These are phyloP conservation scores for Mucor saturninus DNA, from an alignment of 371 early-diverging fungal genomes.

Conservation along the genomic window DNA sequence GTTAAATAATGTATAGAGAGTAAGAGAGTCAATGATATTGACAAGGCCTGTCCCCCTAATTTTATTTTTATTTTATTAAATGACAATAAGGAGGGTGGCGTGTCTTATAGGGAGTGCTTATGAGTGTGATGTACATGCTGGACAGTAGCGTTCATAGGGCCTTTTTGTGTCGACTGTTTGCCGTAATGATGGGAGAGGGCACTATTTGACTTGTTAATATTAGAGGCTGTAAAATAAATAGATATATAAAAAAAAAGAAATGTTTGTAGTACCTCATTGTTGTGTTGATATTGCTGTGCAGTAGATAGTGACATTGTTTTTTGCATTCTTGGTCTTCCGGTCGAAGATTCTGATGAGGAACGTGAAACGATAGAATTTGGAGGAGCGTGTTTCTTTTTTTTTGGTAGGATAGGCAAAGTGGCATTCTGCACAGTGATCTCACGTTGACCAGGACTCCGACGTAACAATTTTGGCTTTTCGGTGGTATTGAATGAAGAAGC, in stretches of 20 bases:
- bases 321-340: constrained; percentile 17
- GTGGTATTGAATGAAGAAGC: constrained; percentile 22
- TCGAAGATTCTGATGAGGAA: constrained; percentile 19
- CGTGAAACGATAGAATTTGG: constrained; percentile 13
- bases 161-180: constrained; percentile 3
- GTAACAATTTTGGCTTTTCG: constrained; percentile 9
- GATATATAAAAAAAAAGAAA: too few relatives aligned
- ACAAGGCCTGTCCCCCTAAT: background rate
- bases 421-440: constrained; percentile 24
- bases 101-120: background rate
- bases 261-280: background rate
- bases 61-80: background rate
- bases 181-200: background rate
- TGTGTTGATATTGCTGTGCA: constrained; percentile 20
- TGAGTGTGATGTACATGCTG: constrained; percentile 16
- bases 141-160: constrained; percentile 25
- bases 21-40: too few relatives aligned
- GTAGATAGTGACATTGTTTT: constrained; percentile 19
- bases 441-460: constrained; percentile 26
- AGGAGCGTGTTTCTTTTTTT: background rate
- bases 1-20: too few relatives aligned
- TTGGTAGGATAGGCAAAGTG: constrained; percentile 5
- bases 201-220: constrained; percentile 4
- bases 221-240: background rate
- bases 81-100: background rate